Evolutionary conservation across 1,284 basidiomycete species (phyloP).

Genomic region (Lignosus rhinocerotis): DNA sequence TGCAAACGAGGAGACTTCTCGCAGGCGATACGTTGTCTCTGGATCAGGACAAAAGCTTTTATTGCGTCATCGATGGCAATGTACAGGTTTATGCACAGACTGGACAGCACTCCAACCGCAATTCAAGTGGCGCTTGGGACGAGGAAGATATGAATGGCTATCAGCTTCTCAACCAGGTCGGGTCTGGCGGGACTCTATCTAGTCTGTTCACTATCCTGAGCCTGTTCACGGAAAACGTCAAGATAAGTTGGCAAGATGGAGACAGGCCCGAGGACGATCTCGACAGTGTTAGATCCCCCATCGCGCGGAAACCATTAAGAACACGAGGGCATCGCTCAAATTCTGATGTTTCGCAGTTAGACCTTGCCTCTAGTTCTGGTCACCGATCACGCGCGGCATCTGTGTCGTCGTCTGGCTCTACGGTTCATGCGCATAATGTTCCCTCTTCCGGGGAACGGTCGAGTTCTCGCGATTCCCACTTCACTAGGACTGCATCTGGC

Average conservation of each 20-base stretch:
- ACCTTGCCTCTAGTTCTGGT: conserved; percentile 39
- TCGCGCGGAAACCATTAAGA: conserved; percentile 26
- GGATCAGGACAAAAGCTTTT: conserved; percentile 91
- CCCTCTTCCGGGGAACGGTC: conserved; percentile 32
- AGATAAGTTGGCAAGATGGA: conserved; percentile 86
- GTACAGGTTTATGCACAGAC: conserved; percentile 84
- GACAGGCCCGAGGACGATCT: conserved; percentile 33
- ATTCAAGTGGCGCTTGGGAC: conserved; percentile 64
- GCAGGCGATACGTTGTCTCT: conserved; percentile 91
- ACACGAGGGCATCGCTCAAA: conserved; percentile 40
- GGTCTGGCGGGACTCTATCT: conserved; percentile 92
- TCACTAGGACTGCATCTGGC: conserved; percentile 15
- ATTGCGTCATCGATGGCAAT: conserved; percentile 92
- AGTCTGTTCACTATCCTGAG: conserved; percentile 95
- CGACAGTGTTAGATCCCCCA: conserved; percentile 23
- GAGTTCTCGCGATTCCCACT: conserved; percentile 16
- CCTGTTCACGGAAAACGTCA: conserved; percentile 95
- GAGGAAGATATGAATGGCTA: conserved; percentile 90
- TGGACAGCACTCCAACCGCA: conserved; percentile 45
- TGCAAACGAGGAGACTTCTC: conserved; percentile 88
- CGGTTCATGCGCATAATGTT: conserved; percentile 52
- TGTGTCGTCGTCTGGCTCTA: conserved; percentile 65
- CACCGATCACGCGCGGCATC: conserved; percentile 47
- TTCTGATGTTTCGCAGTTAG: conserved; percentile 65
- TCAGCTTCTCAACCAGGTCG: conserved; percentile 91